A percentile compares a stretch with the other conserved stretches of the same genome.
Evolutionary conservation across 2,329 filamentous ascomycete species (phyloP).

Genomic region (Peltaster fructicola): DNA sequence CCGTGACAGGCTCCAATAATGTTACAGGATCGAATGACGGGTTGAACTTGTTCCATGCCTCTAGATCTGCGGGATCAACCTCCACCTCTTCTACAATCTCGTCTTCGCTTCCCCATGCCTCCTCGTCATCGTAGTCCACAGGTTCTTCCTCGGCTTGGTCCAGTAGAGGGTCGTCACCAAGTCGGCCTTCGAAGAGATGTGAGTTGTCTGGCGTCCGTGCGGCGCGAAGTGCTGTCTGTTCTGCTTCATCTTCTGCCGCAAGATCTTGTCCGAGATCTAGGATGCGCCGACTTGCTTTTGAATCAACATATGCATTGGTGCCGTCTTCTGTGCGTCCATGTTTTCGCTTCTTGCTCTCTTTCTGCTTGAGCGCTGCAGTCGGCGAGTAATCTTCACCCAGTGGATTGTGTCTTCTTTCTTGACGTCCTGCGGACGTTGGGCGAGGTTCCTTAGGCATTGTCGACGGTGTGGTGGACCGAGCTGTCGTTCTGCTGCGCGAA

Average conservation of each 20-base stretch:
- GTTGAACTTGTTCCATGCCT: conserved; percentile 81
- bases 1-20: conserved; percentile 48
- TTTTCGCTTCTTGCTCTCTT: conserved; percentile 43
- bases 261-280: conserved; percentile 77
- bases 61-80: conserved; percentile 74
- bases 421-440: conserved; percentile 32
- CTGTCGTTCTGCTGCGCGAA: background rate
- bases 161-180: too few relatives aligned
- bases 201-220: too few relatives aligned
- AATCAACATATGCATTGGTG: conserved; percentile 78
- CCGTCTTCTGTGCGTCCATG: conserved; percentile 41
- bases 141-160: conserved; percentile 35
- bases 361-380: conserved; percentile 55
- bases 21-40: conserved; percentile 53
- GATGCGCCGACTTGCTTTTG: conserved; percentile 76
- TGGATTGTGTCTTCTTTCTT: conserved; percentile 64
- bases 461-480: background rate
- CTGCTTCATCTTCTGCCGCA: conserved; percentile 57
- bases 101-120: conserved; percentile 59
- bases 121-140: conserved; percentile 30
- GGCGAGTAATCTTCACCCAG: conserved; percentile 74
- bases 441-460: conserved; percentile 64
- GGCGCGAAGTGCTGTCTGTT: conserved; percentile 25
- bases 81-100: conserved; percentile 50
- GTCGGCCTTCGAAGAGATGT: too few relatives aligned